Percentiles rank a stretch among this genome's conserved stretches.
phyloP scores from a whole-genome alignment of 768 basidiomycete species.

The Amanita molliuscula region DNA sequence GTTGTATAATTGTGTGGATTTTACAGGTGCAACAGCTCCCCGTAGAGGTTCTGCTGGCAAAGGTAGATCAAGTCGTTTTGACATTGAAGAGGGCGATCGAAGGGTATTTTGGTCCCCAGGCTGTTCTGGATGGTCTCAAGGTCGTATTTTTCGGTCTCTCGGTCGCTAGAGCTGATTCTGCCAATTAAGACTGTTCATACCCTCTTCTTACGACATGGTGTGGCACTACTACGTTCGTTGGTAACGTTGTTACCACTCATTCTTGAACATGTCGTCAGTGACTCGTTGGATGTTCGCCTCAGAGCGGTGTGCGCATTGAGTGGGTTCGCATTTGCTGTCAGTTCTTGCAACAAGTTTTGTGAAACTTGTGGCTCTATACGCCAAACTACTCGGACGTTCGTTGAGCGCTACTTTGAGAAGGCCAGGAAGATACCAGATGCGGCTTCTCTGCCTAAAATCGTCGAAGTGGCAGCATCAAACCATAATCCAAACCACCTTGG shows the following conservation, averaged over 20 bases:
- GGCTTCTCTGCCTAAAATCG: constrained; percentile 14
- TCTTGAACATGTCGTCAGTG: constrained; percentile 19
- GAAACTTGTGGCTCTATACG: constrained; percentile 12
- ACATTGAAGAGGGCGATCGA: constrained; percentile 27
- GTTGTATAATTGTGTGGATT: constrained; percentile 37
- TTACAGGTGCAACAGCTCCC: constrained; percentile 42
- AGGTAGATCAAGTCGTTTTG: constrained; percentile 19
- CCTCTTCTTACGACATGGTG: constrained; percentile 29
- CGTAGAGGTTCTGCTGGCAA: constrained; percentile 21
- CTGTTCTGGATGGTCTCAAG: constrained; percentile 23
- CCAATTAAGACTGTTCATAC: constrained; percentile 21
- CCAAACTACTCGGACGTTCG: constrained; percentile 16
- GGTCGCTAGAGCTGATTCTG: not conserved
- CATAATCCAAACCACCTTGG: constrained; percentile 8
- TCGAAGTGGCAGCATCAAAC: constrained; percentile 18
- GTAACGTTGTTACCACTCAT: constrained; percentile 33
- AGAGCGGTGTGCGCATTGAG: constrained; percentile 50
- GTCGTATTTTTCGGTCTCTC: constrained; percentile 9
- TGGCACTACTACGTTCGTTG: constrained; percentile 38
- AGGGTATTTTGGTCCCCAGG: constrained; percentile 18
- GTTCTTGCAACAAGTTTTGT: constrained; percentile 8
- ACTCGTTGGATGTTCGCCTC: constrained; percentile 24
- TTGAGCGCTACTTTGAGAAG: constrained; percentile 11
- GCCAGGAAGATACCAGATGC: constrained; percentile 1
- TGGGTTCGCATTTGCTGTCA: constrained; percentile 38